Base-by-base conservation (phyloP, 169 alveolate genomes). In the Besnoitia besnoiti region DNA sequence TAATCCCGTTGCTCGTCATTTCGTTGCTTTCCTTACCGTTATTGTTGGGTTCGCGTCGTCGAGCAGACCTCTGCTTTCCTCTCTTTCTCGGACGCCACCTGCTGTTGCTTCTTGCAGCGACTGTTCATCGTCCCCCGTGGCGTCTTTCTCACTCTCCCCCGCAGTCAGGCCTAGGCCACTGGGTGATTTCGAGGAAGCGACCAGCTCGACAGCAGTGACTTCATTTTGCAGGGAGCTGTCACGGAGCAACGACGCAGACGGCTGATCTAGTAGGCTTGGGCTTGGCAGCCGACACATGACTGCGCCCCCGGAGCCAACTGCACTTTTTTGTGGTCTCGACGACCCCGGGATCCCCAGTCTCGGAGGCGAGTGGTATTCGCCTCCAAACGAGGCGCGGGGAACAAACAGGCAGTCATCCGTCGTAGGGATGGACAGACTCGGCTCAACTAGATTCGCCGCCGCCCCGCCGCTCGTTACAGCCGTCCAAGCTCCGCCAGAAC, bases 341-440 rank as follows among this genome's bases (percentile, higher is more conserved):
- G 3, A 3, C 67, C 82, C 82, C 16, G 82, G 0, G 39, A 0
- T 42, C 10, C 47, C 46, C 44, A 8, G 82, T n/a, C 16, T n/a
- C n/a, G n/a, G 82, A 7, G 47, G 82, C 40, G 47, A n/a, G 82
- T 8, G 47, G 87, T 42, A 77, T 55, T 77, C 87, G 49, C 87
- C 87, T 0, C 87, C 87, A 37, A 77, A 77, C 59, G 87, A 77
- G 0, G 50, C 40, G 14, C 87, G 87, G 8, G 87, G 87, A 0
- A 77, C 67, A 5, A 55, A 5, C n/a, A 55, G 67, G 30, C 67
- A 55, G 67, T 55, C 67, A 19, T 55, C 67, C 33, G 33, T 10
- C 30, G 67, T n/a, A n/a, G n/a, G n/a, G 30, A 5, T n/a, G 1
- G n/a, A 5, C 30, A 5, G 27, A n/a, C 12, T 55, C 67, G n/a